Evolutionary conservation across 805 yeast species (phyloP).

Genomic region (Lachancea thermotolerans): DNA sequence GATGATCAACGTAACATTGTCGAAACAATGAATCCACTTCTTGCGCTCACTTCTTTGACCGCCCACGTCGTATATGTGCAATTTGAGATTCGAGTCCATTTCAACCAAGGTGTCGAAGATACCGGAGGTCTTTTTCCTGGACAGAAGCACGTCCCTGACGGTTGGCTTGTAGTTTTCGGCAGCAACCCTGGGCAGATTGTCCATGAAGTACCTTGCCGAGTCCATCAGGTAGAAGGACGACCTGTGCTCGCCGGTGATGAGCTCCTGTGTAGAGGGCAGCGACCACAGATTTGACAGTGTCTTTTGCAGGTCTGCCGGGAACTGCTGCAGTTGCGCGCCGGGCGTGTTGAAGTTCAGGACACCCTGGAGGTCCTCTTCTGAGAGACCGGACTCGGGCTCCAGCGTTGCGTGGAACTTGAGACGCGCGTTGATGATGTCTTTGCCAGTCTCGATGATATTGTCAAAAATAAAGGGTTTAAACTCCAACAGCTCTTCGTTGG

Average conservation of each 20-base stretch:
- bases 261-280: conserved; percentile 49
- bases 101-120: conserved; percentile 76
- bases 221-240: conserved; percentile 78
- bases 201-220: conserved; percentile 72
- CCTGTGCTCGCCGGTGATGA: conserved; percentile 49
- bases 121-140: conserved; percentile 90
- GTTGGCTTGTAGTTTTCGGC: conserved; percentile 59
- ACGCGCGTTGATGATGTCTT: conserved; percentile 62
- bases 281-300: conserved; percentile 48
- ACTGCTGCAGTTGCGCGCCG: conserved; percentile 30
- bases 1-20: conserved; percentile 81
- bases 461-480: conserved; percentile 74
- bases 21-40: conserved; percentile 97
- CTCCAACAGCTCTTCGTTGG: conserved; percentile 55
- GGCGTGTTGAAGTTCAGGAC: conserved; percentile 8
- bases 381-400: conserved; percentile 29
- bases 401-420: conserved; percentile 37
- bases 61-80: conserved; percentile 80
- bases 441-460: conserved; percentile 71
- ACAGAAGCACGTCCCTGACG: conserved; percentile 71
- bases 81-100: conserved; percentile 53
- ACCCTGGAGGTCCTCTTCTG: conserved; percentile 24
- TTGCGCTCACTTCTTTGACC: conserved; percentile 94
- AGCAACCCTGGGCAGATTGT: conserved; percentile 51
- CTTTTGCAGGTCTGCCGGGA: conserved; percentile 41